Conservation (phyloP, 345 rosid species). For the Firmiana major region DNA sequence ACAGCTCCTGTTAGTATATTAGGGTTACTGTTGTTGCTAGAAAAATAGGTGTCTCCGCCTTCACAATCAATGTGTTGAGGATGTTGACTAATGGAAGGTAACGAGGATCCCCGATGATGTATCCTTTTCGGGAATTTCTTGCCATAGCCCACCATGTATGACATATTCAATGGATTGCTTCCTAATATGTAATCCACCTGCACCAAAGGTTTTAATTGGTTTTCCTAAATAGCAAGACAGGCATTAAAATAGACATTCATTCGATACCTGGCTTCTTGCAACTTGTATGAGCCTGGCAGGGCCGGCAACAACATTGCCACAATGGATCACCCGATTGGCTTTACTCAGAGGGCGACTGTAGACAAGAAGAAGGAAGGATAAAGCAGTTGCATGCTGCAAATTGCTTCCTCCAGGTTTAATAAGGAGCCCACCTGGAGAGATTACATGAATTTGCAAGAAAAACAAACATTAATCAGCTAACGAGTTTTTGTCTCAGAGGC, state of each 20-base stretch:
- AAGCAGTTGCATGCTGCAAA: conserved; percentile 50
- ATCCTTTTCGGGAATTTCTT: conserved; percentile 52
- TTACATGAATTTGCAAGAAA: not conserved
- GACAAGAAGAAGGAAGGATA: conserved; percentile 47
- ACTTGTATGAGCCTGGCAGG: conserved; percentile 27
- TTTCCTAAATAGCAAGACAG: too few species aligned
- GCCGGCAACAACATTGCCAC: conserved; percentile 29
- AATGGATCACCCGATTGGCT: conserved; percentile 21
- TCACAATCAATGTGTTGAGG: conserved; percentile 39
- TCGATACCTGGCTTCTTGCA: conserved; percentile 44
- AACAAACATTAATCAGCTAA: not conserved
- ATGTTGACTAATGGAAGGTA: conserved; percentile 49
- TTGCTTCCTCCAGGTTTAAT: conserved; percentile 55
- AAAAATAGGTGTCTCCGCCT: conserved; percentile 46
- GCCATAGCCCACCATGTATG: conserved; percentile 90
- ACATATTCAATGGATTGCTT: conserved; percentile 63
- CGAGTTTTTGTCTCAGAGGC: too few species aligned
- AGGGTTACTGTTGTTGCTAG: conserved; percentile 40
- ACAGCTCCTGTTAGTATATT: conserved; percentile 71
- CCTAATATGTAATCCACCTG: conserved; percentile 86
- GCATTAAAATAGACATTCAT: not conserved
- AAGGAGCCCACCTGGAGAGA: conserved; percentile 40
- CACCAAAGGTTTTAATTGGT: not conserved
- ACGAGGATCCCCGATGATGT: conserved; percentile 73
- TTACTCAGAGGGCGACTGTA: conserved; percentile 30